Evolutionary conservation across 257 asterid genomes (phyloP).

Genomic region (Lavandula angustifolia): DNA sequence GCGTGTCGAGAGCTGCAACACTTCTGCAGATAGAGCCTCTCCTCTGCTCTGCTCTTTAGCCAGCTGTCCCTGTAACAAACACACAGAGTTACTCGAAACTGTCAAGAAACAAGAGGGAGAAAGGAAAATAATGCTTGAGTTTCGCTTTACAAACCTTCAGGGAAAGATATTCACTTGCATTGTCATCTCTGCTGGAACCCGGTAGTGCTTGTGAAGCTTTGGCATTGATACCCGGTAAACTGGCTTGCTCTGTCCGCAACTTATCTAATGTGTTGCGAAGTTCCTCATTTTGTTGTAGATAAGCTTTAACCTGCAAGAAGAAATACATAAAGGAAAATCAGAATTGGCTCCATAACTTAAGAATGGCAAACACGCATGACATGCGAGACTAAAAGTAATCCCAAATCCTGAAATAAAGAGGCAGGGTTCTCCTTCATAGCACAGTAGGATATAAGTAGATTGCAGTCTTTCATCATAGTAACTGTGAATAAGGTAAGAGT

Average conservation of each 20-base stretch:
- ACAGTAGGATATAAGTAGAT: background rate
- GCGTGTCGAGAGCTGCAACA: slow-evolving; percentile 72
- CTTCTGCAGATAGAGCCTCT: slow-evolving; percentile 78
- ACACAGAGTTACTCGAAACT: background rate
- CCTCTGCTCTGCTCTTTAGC: slow-evolving; percentile 83
- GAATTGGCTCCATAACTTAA: background rate
- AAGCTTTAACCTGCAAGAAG: slow-evolving; percentile 68
- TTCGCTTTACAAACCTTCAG: slow-evolving; percentile 56
- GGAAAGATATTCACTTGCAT: slow-evolving; percentile 48
- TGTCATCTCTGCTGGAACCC: slow-evolving; percentile 42
- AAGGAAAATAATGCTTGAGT: background rate
- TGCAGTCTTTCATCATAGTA: slow-evolving; percentile 12
- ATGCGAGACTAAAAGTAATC: background rate
- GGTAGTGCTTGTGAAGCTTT: slow-evolving; percentile 38
- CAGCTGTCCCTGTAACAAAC: slow-evolving; percentile 55
- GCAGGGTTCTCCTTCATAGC: background rate
- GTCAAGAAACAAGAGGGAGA: background rate
- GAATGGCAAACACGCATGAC: background rate
- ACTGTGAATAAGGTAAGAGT: slow-evolving; percentile 10
- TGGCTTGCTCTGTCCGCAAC: slow-evolving; percentile 65
- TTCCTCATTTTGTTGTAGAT: slow-evolving; percentile 79
- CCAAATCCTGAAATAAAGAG: background rate
- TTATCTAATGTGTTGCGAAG: slow-evolving; percentile 71
- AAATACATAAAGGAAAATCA: slow-evolving; percentile 22
- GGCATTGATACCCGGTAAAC: slow-evolving; percentile 39